phyloP scores from a whole-genome alignment of 352 stramenopile genomes.

The Globisporangium paddicum region DNA sequence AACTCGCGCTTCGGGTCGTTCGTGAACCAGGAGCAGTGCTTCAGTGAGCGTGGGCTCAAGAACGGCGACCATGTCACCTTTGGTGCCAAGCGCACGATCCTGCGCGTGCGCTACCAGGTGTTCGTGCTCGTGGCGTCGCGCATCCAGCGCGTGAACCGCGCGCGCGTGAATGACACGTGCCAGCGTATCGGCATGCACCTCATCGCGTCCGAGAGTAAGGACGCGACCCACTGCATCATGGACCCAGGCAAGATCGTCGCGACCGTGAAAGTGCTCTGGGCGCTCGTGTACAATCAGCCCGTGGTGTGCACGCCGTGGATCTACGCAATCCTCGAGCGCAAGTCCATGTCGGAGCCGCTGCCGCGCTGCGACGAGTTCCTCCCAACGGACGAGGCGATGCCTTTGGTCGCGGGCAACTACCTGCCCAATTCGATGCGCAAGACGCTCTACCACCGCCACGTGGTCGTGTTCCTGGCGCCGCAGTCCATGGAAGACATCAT shows the following conservation, averaged over 20 bases:
- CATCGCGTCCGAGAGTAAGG: slow-evolving; percentile 40
- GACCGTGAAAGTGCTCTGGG: slow-evolving; percentile 85
- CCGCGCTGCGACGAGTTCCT: slow-evolving; percentile 75
- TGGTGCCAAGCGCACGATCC: slow-evolving; percentile 74
- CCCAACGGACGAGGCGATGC: slow-evolving; percentile 49
- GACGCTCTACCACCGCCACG: slow-evolving; percentile 64
- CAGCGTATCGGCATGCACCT: slow-evolving; percentile 81
- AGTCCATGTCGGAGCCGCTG: slow-evolving; percentile 66
- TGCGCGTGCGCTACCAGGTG: slow-evolving; percentile 75
- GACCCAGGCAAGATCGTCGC: slow-evolving; percentile 75
- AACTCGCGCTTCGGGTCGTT: slow-evolving; percentile 86
- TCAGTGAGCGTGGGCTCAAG: slow-evolving; percentile 36
- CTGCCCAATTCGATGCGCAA: slow-evolving; percentile 73
- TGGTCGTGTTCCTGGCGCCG: slow-evolving; percentile 66
- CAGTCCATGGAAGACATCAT: slow-evolving; percentile 80
- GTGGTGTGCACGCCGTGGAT: slow-evolving; percentile 82
- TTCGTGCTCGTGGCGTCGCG: slow-evolving; percentile 80
- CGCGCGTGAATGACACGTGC: slow-evolving; percentile 67
- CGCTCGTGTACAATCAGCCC: slow-evolving; percentile 79
- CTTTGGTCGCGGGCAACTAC: slow-evolving; percentile 58
- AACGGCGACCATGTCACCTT: slow-evolving; percentile 81
- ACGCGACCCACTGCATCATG: slow-evolving; percentile 85
- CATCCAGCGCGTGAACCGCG: slow-evolving; percentile 52
- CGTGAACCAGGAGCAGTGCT: slow-evolving; percentile 73
- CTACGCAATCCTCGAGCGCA: slow-evolving; percentile 67